Conservation (phyloP, 306 rosid species). For the Inga leiocalycina region DNA sequence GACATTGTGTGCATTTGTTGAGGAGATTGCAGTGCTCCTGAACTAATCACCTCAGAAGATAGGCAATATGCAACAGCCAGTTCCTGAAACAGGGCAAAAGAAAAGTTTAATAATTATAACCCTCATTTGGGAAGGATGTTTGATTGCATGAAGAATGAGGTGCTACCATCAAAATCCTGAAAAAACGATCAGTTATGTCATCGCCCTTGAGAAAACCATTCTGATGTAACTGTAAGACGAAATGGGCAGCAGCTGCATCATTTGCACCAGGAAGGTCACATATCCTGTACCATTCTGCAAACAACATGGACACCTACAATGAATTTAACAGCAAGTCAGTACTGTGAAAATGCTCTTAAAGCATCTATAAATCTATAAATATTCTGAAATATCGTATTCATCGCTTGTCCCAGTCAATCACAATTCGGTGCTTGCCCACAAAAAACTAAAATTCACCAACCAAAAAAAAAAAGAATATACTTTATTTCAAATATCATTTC, state of each 20-base stretch:
- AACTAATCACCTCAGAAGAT: conserved; percentile 70
- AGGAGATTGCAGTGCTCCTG: conserved; percentile 69
- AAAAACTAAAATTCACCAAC: neutral
- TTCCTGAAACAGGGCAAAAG: conserved; percentile 52
- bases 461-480: neutral
- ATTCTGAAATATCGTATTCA: neutral
- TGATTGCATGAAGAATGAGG: conserved; percentile 22
- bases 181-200: conserved; percentile 86
- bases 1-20: conserved; percentile 72
- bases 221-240: conserved; percentile 74
- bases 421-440: neutral
- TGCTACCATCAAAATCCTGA: conserved; percentile 69
- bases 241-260: conserved; percentile 66
- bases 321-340: conserved; percentile 20
- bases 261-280: conserved; percentile 87
- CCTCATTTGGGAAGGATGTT: neutral
- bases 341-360: neutral
- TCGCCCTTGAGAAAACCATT: conserved; percentile 89
- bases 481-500: neutral
- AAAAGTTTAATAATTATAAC: neutral
- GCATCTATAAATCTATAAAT: neutral
- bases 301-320: conserved; percentile 75
- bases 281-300: conserved; percentile 82
- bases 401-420: neutral
- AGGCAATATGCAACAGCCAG: conserved; percentile 78